Conservation (phyloP, 768 basidiomycete species). For the Hemileccinum impolitum region DNA sequence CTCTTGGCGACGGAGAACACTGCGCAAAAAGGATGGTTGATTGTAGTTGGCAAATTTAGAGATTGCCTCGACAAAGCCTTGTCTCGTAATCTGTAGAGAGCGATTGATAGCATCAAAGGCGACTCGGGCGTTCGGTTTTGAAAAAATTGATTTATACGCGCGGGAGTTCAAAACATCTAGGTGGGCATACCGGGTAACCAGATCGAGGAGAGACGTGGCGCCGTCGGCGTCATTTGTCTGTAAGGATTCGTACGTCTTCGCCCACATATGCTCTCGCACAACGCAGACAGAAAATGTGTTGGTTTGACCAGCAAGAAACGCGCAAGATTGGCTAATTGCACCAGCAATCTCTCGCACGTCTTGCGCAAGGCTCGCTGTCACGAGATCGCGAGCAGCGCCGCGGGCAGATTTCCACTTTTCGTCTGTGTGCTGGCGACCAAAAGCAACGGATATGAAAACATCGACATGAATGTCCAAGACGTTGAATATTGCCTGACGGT, state of each 20-base stretch:
- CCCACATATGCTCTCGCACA: constrained; percentile 66
- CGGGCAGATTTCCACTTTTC: constrained; percentile 43
- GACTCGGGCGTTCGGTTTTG: constrained; percentile 26
- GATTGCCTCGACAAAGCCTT: constrained; percentile 60
- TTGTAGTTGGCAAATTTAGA: constrained; percentile 65
- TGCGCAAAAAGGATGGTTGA: constrained; percentile 45
- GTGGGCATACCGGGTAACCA: constrained; percentile 60
- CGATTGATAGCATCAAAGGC: constrained; percentile 59
- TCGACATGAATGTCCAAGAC: constrained; percentile 52
- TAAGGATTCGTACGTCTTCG: constrained; percentile 55
- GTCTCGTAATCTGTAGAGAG: constrained; percentile 53
- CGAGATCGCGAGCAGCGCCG: constrained; percentile 39
- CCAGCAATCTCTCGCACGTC: constrained; percentile 34
- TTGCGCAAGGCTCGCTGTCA: constrained; percentile 30
- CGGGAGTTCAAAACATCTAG: constrained; percentile 56
- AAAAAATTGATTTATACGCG: constrained; percentile 44
- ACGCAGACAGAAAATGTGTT: constrained; percentile 34
- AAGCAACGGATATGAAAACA: constrained; percentile 45
- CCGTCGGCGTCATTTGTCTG: constrained; percentile 57
- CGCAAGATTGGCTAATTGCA: constrained; percentile 33
- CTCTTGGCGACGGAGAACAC: constrained; percentile 52
- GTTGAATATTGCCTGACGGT: constrained; percentile 30
- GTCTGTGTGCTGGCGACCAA: constrained; percentile 37
- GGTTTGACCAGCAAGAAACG: constrained; percentile 28
- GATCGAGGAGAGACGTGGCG: constrained; percentile 53